Evolutionary conservation across 495 filamentous ascomycete species (phyloP).

Genomic region (Aspergillus hancockii): DNA sequence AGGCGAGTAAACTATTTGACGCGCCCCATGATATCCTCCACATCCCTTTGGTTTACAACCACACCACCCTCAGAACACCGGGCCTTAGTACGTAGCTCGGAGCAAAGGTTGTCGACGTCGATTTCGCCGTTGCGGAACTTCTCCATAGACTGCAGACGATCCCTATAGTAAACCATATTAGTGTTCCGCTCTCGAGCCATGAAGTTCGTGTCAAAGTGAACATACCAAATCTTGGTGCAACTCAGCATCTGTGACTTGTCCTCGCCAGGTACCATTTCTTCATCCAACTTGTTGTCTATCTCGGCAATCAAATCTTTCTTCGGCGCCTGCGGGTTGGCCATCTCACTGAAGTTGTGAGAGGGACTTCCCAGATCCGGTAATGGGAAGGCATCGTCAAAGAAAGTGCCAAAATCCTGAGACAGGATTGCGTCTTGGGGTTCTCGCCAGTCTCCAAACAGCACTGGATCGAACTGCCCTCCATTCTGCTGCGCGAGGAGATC

Average conservation of each 20-base stretch:
- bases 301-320: conserved; percentile 74
- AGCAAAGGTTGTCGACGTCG: conserved; percentile 90
- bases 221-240: conserved; percentile 93
- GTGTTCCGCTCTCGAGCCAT: conserved; percentile 16
- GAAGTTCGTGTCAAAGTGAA: conserved; percentile 9
- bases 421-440: conserved; percentile 79
- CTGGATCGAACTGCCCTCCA: conserved; percentile 85
- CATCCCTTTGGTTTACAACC: conserved; percentile 88
- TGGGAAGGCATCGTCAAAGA: conserved; percentile 88
- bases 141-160: conserved; percentile 84
- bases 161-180: conserved; percentile 58
- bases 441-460: conserved; percentile 90
- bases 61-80: conserved; percentile 91
- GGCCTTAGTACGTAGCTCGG: conserved; percentile 92
- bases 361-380: conserved; percentile 72
- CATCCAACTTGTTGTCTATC: conserved; percentile 68
- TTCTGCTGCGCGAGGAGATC: conserved; percentile 85
- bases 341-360: conserved; percentile 62
- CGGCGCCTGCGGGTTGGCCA: conserved; percentile 39
- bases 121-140: conserved; percentile 85
- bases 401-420: conserved; percentile 69
- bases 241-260: conserved; percentile 67
- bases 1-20: conserved; percentile 25
- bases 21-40: conserved; percentile 74
- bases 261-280: conserved; percentile 66